Percentiles rank a stretch among this genome's conserved stretches.
Conservation (phyloP, 2,329 filamentous ascomycete genomes). For the Coccinonectria pachysandricola region DNA sequence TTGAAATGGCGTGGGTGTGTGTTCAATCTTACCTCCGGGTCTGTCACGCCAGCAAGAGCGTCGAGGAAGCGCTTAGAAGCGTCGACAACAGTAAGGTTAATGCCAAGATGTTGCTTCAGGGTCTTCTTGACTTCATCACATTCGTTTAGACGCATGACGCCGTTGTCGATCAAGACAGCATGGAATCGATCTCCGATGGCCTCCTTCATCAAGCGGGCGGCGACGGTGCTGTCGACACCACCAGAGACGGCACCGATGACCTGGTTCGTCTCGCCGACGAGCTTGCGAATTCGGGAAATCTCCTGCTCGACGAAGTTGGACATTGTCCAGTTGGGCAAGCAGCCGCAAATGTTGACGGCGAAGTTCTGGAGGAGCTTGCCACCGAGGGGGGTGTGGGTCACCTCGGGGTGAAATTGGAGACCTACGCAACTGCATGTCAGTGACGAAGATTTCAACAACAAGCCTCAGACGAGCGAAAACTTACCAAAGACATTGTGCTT, state of each 20-base stretch:
- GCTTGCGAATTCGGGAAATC: slow-evolving; percentile 64
- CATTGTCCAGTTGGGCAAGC: slow-evolving; percentile 74
- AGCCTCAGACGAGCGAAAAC: slow-evolving; percentile 5
- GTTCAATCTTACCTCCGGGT: slow-evolving; percentile 76
- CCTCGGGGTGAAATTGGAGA: slow-evolving; percentile 85
- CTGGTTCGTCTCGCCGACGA: slow-evolving; percentile 72
- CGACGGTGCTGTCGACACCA: slow-evolving; percentile 53
- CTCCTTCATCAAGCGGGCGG: slow-evolving; percentile 72
- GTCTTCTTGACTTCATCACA: slow-evolving; percentile 70
- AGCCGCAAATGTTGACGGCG: slow-evolving; percentile 68
- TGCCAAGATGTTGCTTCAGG: slow-evolving; percentile 66
- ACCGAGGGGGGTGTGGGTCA: slow-evolving; percentile 63
- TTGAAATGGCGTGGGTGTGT: too few species aligned
- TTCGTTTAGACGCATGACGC: slow-evolving; percentile 79
- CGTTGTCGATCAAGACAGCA: slow-evolving; percentile 77
- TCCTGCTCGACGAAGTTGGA: slow-evolving; percentile 72
- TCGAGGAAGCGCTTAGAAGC: slow-evolving; percentile 67
- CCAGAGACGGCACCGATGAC: slow-evolving; percentile 24
- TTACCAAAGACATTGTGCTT: slow-evolving; percentile 58
- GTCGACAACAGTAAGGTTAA: slow-evolving; percentile 83
- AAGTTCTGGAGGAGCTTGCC: slow-evolving; percentile 70
- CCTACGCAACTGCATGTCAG: slow-evolving; percentile 23
- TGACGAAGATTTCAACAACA: too few species aligned
- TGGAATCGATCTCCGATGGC: slow-evolving; percentile 76
- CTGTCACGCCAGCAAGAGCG: slow-evolving; percentile 61